A percentile compares a stretch with the other conserved stretches of the same genome.
Evolutionary conservation across 2,329 filamentous ascomycete species (phyloP).

Genomic region (Emergomyces pasteurianus): DNA sequence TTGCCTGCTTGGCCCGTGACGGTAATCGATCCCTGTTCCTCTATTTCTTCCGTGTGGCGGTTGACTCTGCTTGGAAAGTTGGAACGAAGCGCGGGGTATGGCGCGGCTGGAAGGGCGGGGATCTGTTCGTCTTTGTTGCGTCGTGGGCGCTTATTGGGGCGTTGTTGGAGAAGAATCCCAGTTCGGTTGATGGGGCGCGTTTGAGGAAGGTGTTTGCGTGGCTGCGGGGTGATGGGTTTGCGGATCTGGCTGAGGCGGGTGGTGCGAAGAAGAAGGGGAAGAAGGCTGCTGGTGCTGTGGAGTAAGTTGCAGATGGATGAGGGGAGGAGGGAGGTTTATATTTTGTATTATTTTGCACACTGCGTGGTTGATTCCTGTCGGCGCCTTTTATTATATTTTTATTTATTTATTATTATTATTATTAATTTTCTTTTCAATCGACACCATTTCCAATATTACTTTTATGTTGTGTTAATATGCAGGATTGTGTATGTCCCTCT

Average conservation of each 20-base stretch:
- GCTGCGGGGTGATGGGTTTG: slow-evolving; percentile 63
- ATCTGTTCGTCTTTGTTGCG: slow-evolving; percentile 70
- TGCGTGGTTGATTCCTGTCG: background rate
- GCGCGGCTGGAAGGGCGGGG: slow-evolving; percentile 68
- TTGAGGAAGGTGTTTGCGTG: slow-evolving; percentile 63
- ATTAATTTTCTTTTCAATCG: background rate
- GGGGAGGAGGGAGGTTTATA: background rate
- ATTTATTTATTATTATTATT: no score
- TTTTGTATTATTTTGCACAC: background rate
- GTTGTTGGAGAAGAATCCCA: slow-evolving; percentile 61
- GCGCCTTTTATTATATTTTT: background rate
- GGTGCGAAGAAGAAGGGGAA: slow-evolving; percentile 24
- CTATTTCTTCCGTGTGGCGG: slow-evolving; percentile 63
- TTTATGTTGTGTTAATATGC: background rate
- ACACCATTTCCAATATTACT: background rate
- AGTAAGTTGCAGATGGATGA: background rate
- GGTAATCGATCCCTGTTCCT: slow-evolving; percentile 50
- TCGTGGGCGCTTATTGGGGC: slow-evolving; percentile 67
- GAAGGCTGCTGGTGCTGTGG: slow-evolving; percentile 11
- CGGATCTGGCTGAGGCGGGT: slow-evolving; percentile 49
- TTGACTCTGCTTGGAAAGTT: slow-evolving; percentile 83
- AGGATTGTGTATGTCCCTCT: background rate
- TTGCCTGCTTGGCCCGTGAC: slow-evolving; percentile 53
- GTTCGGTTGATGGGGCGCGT: slow-evolving; percentile 52
- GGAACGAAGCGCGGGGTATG: slow-evolving; percentile 86